Percentiles rank a stretch among this genome's conserved stretches.
Evolutionary conservation across 2,329 filamentous ascomycete genomes (phyloP).

Genomic region (Ophiocordyceps australis): DNA sequence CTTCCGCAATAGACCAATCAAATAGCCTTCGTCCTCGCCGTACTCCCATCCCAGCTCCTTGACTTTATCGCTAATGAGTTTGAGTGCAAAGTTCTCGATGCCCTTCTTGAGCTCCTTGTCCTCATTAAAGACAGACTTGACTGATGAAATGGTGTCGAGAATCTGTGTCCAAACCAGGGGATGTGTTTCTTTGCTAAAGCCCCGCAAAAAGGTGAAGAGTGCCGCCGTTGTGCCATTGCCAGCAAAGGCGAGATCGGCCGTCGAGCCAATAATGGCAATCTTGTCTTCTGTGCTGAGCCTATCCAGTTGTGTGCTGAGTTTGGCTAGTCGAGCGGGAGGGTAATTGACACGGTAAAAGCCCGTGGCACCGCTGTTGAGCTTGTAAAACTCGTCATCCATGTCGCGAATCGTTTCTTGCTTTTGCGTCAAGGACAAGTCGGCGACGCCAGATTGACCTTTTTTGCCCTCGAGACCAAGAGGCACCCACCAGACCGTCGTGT

Average conservation of each 20-base stretch:
- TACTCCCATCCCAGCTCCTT: conserved; percentile 79
- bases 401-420: conserved; percentile 64
- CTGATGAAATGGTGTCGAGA: conserved; percentile 52
- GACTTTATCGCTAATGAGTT: conserved; percentile 56
- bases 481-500: conserved; percentile 90
- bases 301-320: conserved; percentile 60
- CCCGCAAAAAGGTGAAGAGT: conserved; percentile 66
- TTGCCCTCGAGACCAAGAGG: conserved; percentile 74
- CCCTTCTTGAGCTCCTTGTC: conserved; percentile 54
- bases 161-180: conserved; percentile 85
- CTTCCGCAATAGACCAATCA: conserved; percentile 67
- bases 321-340: conserved; percentile 62
- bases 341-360: conserved; percentile 91
- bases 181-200: conserved; percentile 66
- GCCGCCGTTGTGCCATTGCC: conserved; percentile 70
- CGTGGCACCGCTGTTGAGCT: conserved; percentile 76
- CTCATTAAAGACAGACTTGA: conserved; percentile 73
- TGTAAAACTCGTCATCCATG: conserved; percentile 71
- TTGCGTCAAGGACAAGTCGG: conserved; percentile 49
- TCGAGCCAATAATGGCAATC: conserved; percentile 81
- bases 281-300: conserved; percentile 73
- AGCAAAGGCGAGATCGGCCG: conserved; percentile 73
- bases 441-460: conserved; percentile 39
- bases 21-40: conserved; percentile 58
- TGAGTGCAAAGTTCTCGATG: conserved; percentile 61